Evolutionary conservation across 2,329 filamentous ascomycete genomes (phyloP), one percentile per base, ranked within the genome.

Genomic region (Tolypocladium nubicola): DNA sequence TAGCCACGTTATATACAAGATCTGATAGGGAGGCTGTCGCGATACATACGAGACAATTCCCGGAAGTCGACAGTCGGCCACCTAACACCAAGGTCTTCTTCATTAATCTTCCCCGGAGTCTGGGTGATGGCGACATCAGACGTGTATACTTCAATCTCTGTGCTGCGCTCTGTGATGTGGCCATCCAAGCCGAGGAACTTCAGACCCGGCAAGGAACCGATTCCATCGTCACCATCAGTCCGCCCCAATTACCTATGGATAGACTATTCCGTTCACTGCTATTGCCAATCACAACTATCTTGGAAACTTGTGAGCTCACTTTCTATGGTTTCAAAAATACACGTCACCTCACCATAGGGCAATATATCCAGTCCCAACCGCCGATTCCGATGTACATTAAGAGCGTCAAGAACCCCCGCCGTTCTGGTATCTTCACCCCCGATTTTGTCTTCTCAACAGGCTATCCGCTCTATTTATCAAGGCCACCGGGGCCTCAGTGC

Each of bases 121-220:
- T 99, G 58, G 84, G 99, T 65, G 89, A 93, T 65, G 84, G 84
- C 45, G 88, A 95, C 64, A 89, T 99, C 61, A 94, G 94, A 21
- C 87, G 94, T 65, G 94, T 94, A 38, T 99, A 99, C 73, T 97
- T 94, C 13, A 94, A 99, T 73, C 82, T 99, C 52, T 97, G 94
- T 70, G 93, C 94, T 13, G 92, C 94, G 7, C 79, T 99, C 16
- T 87, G 92, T 55, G 91, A 94, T 1, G 93, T 99, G 13, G 93
- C 90, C 4, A 76, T 95, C n/a, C 79, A 84, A 65, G 94, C 94
- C 0, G 77, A 87, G 56, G 94, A 99, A 72, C 80, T 99, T 56
- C 94, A 99, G 72, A 89, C 99, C 61, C 97, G 94, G 93, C 99
- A 99, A 76, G 94, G 99, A 71, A 94, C 99, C 9, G 93, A 99